Base-by-base conservation (phyloP, 176 grass and related monocot species). In the Cenchrus purpureus region DNA sequence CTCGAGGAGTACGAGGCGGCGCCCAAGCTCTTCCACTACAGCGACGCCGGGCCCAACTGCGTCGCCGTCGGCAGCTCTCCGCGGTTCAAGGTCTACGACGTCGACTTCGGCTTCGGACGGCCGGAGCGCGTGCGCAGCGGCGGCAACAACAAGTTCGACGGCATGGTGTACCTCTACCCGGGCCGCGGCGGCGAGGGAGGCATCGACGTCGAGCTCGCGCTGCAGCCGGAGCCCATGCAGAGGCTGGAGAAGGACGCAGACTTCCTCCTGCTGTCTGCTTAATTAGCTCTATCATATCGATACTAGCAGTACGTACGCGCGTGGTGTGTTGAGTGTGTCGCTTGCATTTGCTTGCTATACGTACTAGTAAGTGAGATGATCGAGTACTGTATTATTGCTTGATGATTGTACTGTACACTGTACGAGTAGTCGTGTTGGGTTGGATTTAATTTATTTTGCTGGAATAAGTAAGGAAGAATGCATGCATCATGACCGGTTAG, bases 151-250 rank as follows among this genome's bases (percentile, higher is more conserved):
- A 88, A 89, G 94, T 99, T 96, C 87, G 97, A 99, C 78, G 97
- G 97, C 6, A 99, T 99, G 97, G 90, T 99, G 22, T 99, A 96
- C 91, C 84, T 99, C 29, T 99, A 99, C 90, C 89, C 97, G 0
- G 86, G 90, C 1, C 91, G 91, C 43, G 90, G 82, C 3, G 94
- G 94, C 0, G 90, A 91, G 46, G 94, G 86, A 17, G 94, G 83
- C 77, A 96, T 99, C 60, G 97, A 99, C 77, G 91, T 99, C 6
- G 97, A 99, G 91, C 91, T 99, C 1, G 82, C 97, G 20, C 76
- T 99, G 82, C 91, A 90, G 68, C 77, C 83, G 61, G 97, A 96
- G 76, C 88, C 94, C 40, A 99, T 99, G 93, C 80, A 79, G 22
- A 92, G 31, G 71, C 72, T 99, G n/a, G 66, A 94, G 74, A 87